phyloP scores from a whole-genome alignment of 2,329 filamentous ascomycete species.

The Arachnomyces sp. region DNA sequence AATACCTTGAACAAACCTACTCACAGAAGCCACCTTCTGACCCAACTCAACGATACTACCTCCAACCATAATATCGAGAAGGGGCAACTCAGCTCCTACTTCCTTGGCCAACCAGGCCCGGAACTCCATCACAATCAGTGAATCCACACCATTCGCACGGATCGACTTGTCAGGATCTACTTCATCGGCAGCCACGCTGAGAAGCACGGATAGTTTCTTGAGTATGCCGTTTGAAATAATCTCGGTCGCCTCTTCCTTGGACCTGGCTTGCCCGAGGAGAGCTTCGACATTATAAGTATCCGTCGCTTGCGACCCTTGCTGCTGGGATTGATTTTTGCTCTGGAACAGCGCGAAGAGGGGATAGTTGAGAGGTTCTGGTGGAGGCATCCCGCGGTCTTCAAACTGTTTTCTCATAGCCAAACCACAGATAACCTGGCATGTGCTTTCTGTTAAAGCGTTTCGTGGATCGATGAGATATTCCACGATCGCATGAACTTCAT shows the following conservation, averaged over 20 bases:
- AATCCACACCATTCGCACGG: slow-evolving; percentile 20
- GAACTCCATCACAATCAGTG: slow-evolving; percentile 25
- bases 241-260: slow-evolving; percentile 11
- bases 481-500: slow-evolving; percentile 13
- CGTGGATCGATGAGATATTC: slow-evolving; percentile 14
- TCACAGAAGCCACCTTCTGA: slow-evolving; percentile 13
- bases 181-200: slow-evolving; percentile 20
- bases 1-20: slow-evolving; percentile 12
- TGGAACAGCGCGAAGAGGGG: slow-evolving; percentile 17
- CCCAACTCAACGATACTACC: slow-evolving; percentile 13
- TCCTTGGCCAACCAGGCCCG: slow-evolving; percentile 23
- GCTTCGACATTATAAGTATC: slow-evolving; percentile 8
- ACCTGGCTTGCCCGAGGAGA: slow-evolving; percentile 10
- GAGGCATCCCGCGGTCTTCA: slow-evolving; percentile 12
- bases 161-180: slow-evolving; percentile 17
- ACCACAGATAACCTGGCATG: slow-evolving; percentile 14
- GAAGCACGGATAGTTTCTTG: slow-evolving; percentile 12
- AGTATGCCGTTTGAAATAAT: slow-evolving; percentile 13
- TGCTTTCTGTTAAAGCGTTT: slow-evolving; percentile 8
- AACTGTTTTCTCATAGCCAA: slow-evolving; percentile 13
- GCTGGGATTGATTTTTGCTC: slow-evolving; percentile 5
- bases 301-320: slow-evolving; percentile 6
- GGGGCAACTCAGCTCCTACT: slow-evolving; percentile 16
- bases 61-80: slow-evolving; percentile 13
- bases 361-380: slow-evolving; percentile 17